Percentiles rank a stretch among this genome's conserved stretches.
Conservation (phyloP, 2,329 filamentous ascomycete species). For the Stemphylium beticola region DNA sequence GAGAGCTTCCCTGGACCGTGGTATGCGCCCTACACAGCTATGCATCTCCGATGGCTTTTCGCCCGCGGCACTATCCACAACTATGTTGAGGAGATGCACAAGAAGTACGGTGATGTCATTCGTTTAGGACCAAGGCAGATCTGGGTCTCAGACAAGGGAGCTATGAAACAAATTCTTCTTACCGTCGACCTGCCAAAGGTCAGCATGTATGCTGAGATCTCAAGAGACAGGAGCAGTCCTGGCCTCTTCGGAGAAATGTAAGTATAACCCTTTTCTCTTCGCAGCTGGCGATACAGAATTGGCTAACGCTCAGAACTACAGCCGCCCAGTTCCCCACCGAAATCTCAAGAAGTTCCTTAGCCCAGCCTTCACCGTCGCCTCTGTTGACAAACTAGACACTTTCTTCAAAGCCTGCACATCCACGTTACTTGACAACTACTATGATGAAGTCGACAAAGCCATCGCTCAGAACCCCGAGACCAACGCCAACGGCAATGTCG, state of each 20-base stretch:
- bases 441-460: neutral
- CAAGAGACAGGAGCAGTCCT: slow-evolving; percentile 1
- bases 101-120: slow-evolving; percentile 1
- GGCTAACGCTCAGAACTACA: neutral
- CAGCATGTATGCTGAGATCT: slow-evolving; percentile 4
- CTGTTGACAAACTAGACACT: slow-evolving; percentile 1
- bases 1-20: slow-evolving; percentile 2
- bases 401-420: slow-evolving; percentile 3
- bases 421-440: slow-evolving; percentile 1
- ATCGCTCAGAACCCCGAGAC: neutral
- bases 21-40: slow-evolving; percentile 5
- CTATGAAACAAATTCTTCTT: slow-evolving; percentile 3
- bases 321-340: slow-evolving; percentile 1
- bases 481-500: neutral
- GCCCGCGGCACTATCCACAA: slow-evolving; percentile 1
- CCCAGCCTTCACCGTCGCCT: neutral
- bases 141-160: slow-evolving; percentile 2
- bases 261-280: neutral
- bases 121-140: slow-evolving; percentile 1
- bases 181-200: slow-evolving; percentile 1
- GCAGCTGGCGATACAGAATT: neutral
- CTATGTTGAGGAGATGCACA: slow-evolving; percentile 2
- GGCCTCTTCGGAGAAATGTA: slow-evolving; percentile 2
- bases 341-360: slow-evolving; percentile 4
- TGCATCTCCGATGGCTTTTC: slow-evolving; percentile 5